These are phyloP conservation scores for Ceratocystis ficicola DNA, from an alignment of 2,329 filamentous ascomycete genomes.

Conservation along the genomic window DNA sequence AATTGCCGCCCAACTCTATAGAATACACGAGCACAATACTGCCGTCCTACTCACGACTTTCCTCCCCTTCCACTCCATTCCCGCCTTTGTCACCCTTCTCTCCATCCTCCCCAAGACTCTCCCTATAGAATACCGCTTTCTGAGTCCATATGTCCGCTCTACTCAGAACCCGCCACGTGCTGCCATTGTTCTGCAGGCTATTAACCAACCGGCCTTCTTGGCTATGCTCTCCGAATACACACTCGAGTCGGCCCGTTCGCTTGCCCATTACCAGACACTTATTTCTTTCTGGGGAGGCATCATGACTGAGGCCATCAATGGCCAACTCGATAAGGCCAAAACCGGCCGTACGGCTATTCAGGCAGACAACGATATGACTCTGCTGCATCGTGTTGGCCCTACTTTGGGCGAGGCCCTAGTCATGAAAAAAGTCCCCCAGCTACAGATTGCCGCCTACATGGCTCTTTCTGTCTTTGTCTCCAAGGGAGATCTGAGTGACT, in stretches of 20 bases:
- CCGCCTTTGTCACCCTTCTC: conserved; percentile 72
- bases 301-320: conserved; percentile 71
- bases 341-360: conserved; percentile 68
- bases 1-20: conserved; percentile 30
- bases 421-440: conserved; percentile 61
- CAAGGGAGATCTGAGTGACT: conserved; percentile 68
- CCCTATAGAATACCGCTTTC: conserved; percentile 65
- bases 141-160: conserved; percentile 73
- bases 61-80: conserved; percentile 79
- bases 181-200: conserved; percentile 71
- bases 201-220: conserved; percentile 65
- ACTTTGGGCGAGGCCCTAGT: conserved; percentile 66
- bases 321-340: conserved; percentile 63
- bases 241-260: conserved; percentile 56
- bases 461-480: conserved; percentile 73
- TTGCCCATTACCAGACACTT: conserved; percentile 63
- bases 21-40: conserved; percentile 86
- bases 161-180: conserved; percentile 65
- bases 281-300: conserved; percentile 86
- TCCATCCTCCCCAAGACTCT: conserved; percentile 72
- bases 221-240: conserved; percentile 66
- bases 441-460: conserved; percentile 86
- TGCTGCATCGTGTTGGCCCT: conserved; percentile 55
- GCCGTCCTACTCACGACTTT: conserved; percentile 68
- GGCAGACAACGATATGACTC: conserved; percentile 65